phyloP scores from a whole-genome alignment of 192 early-diverging fungal genomes.

The Phlyctochytrium planicorne region DNA sequence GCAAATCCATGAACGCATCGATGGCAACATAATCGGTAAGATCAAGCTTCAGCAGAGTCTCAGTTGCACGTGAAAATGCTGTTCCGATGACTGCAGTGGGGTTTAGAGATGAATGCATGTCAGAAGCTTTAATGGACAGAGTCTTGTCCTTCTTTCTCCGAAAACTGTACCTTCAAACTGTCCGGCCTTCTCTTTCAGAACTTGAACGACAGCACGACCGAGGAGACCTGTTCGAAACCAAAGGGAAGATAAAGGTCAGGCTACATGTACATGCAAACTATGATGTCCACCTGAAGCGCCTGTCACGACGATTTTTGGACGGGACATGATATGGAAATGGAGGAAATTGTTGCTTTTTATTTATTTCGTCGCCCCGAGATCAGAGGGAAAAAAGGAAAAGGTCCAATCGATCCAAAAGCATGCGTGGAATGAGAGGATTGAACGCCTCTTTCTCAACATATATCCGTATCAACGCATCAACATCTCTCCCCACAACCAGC shows the following conservation, averaged over 20 bases:
- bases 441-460: too few relatives aligned
- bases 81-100: slow-evolving; percentile 66
- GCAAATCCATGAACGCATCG: slow-evolving; percentile 46
- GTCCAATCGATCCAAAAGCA: too few relatives aligned
- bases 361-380: too few relatives aligned
- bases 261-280: neutral
- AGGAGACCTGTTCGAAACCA: slow-evolving; percentile 60
- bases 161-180: slow-evolving; percentile 44
- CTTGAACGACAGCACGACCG: slow-evolving; percentile 67
- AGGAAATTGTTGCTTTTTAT: too few relatives aligned
- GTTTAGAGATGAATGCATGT: neutral
- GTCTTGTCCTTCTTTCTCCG: neutral
- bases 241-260: neutral
- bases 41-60: slow-evolving; percentile 64
- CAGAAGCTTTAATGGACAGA: neutral
- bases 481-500: too few relatives aligned
- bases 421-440: too few relatives aligned
- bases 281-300: slow-evolving; percentile 47
- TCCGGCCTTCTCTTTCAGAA: slow-evolving; percentile 50
- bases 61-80: slow-evolving; percentile 60
- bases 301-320: slow-evolving; percentile 68
- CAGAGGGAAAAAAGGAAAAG: too few relatives aligned
- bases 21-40: slow-evolving; percentile 58
- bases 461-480: too few relatives aligned
- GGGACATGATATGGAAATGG: too few relatives aligned